These are phyloP conservation scores for Sclerotiophoma versabilis DNA, from an alignment of 2,329 filamentous ascomycete genomes.

Conservation along the genomic window DNA sequence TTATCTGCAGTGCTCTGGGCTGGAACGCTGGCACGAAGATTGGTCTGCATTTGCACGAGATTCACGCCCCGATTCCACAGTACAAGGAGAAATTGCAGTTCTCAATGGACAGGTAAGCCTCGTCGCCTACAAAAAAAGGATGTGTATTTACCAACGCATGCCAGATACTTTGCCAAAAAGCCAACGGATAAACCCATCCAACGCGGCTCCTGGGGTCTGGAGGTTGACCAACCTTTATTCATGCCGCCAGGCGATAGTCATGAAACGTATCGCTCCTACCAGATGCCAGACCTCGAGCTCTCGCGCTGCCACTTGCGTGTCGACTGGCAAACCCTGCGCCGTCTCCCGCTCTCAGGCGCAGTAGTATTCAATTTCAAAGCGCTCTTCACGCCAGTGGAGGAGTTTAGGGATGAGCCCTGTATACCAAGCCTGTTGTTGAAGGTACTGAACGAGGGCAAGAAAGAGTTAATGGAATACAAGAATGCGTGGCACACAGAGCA, in stretches of 20 bases:
- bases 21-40: constrained; percentile 82
- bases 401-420: constrained; percentile 75
- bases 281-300: constrained; percentile 63
- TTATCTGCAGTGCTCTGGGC: constrained; percentile 80
- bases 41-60: constrained; percentile 71
- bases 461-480: constrained; percentile 78
- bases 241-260: constrained; percentile 74
- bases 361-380: constrained; percentile 91
- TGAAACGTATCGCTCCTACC: constrained; percentile 64
- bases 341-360: constrained; percentile 76
- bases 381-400: constrained; percentile 75
- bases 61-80: constrained; percentile 78
- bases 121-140: no score
- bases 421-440: constrained; percentile 73
- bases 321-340: constrained; percentile 86
- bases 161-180: constrained; percentile 81
- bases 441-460: constrained; percentile 74
- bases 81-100: constrained; percentile 89
- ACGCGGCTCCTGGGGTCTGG: constrained; percentile 83
- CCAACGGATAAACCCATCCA: constrained; percentile 78
- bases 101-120: constrained; percentile 76
- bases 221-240: constrained; percentile 77
- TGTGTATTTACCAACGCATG: not conserved
- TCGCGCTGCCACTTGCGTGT: constrained; percentile 74
- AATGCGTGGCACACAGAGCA: constrained; percentile 81